These are phyloP conservation scores for Prunus fruticosa DNA, from an alignment of 306 rosid species.

Conservation along the genomic window DNA sequence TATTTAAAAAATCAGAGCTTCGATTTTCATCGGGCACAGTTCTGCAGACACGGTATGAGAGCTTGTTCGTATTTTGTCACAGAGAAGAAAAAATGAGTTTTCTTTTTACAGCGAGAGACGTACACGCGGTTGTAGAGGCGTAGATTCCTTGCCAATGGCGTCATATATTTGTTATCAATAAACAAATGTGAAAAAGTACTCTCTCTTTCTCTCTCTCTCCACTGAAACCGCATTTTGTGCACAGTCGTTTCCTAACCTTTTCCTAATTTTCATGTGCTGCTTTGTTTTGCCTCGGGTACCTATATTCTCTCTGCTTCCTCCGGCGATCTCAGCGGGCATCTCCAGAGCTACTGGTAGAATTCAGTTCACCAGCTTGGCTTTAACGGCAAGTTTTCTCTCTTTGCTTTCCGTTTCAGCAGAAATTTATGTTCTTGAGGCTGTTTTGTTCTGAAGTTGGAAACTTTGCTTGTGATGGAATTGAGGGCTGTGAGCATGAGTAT, in stretches of 20 bases:
- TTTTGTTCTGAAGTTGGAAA: background rate
- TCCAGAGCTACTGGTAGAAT: background rate
- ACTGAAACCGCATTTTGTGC: conserved; percentile 9
- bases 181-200: background rate
- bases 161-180: background rate
- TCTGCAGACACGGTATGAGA: background rate
- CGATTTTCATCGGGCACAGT: background rate
- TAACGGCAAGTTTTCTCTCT: background rate
- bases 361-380: background rate
- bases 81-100: background rate
- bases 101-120: background rate
- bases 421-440: background rate
- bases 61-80: background rate
- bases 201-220: background rate
- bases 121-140: conserved; percentile 12
- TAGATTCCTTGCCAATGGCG: conserved; percentile 7
- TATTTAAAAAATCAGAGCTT: no score
- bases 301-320: conserved; percentile 5
- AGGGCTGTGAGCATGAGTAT: background rate
- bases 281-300: background rate
- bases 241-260: background rate
- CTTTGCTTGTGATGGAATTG: conserved; percentile 3
- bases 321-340: background rate
- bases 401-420: background rate
- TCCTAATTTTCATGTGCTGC: conserved; percentile 17